These are phyloP conservation scores for Termitomyces sp. DNA, from an alignment of 768 basidiomycete genomes.

Conservation along the genomic window DNA sequence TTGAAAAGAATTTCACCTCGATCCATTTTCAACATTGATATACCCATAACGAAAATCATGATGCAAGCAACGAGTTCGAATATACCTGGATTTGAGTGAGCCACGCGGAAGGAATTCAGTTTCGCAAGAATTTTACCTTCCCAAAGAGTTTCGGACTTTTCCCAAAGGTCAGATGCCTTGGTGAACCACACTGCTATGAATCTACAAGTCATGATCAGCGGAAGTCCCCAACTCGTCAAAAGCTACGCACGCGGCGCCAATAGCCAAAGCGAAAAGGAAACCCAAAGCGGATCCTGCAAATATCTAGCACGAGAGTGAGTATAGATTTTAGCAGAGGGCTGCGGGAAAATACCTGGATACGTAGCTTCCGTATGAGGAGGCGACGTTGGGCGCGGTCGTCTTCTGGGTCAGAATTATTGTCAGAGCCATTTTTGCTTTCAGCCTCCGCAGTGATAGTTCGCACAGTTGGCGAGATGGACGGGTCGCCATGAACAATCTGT, in stretches of 20 bases:
- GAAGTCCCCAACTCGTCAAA: neutral
- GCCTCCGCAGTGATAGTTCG: constrained; percentile 10
- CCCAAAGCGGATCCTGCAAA: constrained; percentile 71
- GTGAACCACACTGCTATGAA: constrained; percentile 97
- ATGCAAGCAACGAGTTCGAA: constrained; percentile 67
- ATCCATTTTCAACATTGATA: constrained; percentile 95
- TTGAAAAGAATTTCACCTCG: constrained; percentile 29
- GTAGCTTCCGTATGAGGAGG: constrained; percentile 59
- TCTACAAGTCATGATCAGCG: constrained; percentile 14
- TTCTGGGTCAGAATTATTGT: constrained; percentile 14
- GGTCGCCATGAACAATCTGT: constrained; percentile 57
- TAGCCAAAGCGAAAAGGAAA: constrained; percentile 69
- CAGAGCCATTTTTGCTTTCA: constrained; percentile 20
- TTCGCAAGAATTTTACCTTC: constrained; percentile 56
- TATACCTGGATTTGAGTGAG: constrained; percentile 35
- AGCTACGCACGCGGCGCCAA: constrained; percentile 66
- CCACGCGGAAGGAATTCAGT: neutral
- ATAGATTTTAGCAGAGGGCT: neutral
- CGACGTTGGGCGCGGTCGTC: constrained; percentile 27
- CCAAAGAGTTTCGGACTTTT: constrained; percentile 83
- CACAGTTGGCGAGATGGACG: constrained; percentile 12
- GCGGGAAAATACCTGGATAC: constrained; percentile 44
- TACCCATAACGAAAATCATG: constrained; percentile 90
- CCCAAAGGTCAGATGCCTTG: constrained; percentile 78
- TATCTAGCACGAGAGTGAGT: constrained; percentile 40